Conservation (phyloP, 164 flowering plant species). For the Hamamelis virginiana region DNA sequence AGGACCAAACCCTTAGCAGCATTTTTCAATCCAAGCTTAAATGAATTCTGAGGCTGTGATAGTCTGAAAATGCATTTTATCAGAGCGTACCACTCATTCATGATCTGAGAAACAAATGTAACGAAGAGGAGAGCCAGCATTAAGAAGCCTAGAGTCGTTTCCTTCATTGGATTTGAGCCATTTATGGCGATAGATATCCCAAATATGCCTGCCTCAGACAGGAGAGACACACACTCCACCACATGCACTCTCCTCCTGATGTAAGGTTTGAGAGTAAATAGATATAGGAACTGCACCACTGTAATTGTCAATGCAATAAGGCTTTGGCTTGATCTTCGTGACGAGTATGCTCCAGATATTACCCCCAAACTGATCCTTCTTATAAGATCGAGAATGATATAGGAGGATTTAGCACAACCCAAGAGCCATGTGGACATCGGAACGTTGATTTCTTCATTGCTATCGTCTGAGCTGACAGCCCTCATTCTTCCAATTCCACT, state of each 20-base stretch:
- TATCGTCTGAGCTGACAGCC: conserved; percentile 37
- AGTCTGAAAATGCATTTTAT: conserved; percentile 38
- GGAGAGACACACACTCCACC: conserved; percentile 48
- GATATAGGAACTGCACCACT: conserved; percentile 38
- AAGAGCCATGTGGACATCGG: conserved; percentile 25
- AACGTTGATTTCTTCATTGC: conserved; percentile 31
- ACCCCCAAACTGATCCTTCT: conserved; percentile 46
- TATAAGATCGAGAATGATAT: conserved; percentile 48
- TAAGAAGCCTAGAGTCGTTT: conserved; percentile 27
- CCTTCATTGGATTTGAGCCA: conserved; percentile 15
- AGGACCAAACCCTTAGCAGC: conserved; percentile 50
- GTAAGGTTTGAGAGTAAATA: conserved; percentile 47
- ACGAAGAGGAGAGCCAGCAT: conserved; percentile 50
- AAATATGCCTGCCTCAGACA: conserved; percentile 55
- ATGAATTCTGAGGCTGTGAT: conserved; percentile 38
- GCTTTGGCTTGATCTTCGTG: conserved; percentile 26
- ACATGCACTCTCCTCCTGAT: conserved; percentile 45
- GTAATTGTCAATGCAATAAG: conserved; percentile 42
- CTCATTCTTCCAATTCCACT: conserved; percentile 57
- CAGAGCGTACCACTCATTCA: conserved; percentile 57
- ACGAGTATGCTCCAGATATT: conserved; percentile 41
- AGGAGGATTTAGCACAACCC: conserved; percentile 51
- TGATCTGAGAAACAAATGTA: conserved; percentile 41
- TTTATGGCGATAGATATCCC: conserved; percentile 26
- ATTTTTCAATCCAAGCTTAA: conserved; percentile 44